Evolutionary conservation across 129 eudicot genomes (phyloP), one percentile per base, ranked within the genome.

Genomic region (Oenanthe sinensis): DNA sequence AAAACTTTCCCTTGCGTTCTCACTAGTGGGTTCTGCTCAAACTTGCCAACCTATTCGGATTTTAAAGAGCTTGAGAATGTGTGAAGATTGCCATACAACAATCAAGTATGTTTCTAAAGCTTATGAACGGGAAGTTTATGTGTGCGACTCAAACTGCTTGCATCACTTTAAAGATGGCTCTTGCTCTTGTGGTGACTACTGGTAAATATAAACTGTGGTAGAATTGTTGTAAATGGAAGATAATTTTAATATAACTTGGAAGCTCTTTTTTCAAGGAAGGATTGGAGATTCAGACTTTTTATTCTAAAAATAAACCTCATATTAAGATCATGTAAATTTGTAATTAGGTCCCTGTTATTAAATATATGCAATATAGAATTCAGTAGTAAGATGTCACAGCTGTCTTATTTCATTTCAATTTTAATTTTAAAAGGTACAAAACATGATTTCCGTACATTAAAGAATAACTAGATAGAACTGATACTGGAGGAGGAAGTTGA

Each of bases 141-240:
- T 89, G 62, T 77, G 50, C 3, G 94, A 89, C 63, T 71, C 91
- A 3, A 85, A 58, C 69, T 81, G 87, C 75, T 80, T 89, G 47
- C 94, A 89, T 80, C 91, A 85, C 80, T 85, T 89, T 75, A 85
- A 55, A 63, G 74, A 84, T 46, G 94, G 94, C 48, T 63, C 24
- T 5, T 89, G 93, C 78, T 89, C 93, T 42, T 89, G 93, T 81
- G 83, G 80, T 47, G 91, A 87, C 71, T 89, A 89, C 54, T 89
- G 94, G 94, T 89, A 89, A n/a, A 24, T 17, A 74, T n/a, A 74
- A 44, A n/a, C 10, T 20, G 76, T 10, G 33, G 76, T 72, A 72
- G n/a, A 43, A n/a, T 8, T 43, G 76, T 43, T 42, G 76, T 43
- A 9, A 42, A 22, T n/a, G 20, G 76, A 44, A n/a, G 54, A 43